Conservation (phyloP, 2,329 filamentous ascomycete genomes). For the Aspergillus brasiliensis region DNA sequence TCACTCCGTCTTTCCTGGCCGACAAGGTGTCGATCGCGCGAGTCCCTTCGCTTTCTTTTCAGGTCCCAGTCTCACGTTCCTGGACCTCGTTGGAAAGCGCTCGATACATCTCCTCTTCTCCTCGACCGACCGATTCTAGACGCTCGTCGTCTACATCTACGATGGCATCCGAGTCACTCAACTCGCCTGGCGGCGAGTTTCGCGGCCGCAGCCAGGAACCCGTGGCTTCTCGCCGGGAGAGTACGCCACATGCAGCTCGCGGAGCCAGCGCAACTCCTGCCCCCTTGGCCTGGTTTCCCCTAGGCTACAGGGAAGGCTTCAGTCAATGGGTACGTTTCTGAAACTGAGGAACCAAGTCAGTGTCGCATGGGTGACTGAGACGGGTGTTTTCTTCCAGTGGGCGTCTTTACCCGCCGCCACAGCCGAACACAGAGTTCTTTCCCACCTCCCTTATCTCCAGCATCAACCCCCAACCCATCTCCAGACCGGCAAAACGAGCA, state of each 20-base stretch:
- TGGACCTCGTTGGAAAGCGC: conserved; percentile 26
- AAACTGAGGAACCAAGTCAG: too few species aligned
- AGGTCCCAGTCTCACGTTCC: conserved; percentile 24
- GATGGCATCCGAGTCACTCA: conserved; percentile 42
- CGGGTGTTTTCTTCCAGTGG: conserved; percentile 64
- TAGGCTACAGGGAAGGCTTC: conserved; percentile 89
- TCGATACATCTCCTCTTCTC: conserved; percentile 13
- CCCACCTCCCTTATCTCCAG: conserved; percentile 78
- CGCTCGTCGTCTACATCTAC: conserved; percentile 31
- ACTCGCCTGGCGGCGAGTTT: conserved; percentile 33
- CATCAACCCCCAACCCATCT: conserved; percentile 66
- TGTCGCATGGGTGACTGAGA: conserved; percentile 22
- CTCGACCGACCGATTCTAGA: conserved; percentile 15
- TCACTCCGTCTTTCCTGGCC: conserved; percentile 17
- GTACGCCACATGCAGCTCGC: conserved; percentile 35
- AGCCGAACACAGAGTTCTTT: conserved; percentile 86
- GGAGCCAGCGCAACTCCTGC: conserved; percentile 34
- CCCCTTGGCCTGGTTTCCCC: conserved; percentile 66
- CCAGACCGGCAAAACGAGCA: conserved; percentile 56
- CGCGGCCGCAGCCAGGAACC: conserved; percentile 26
- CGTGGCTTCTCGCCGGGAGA: conserved; percentile 19
- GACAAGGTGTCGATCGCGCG: conserved; percentile 33
- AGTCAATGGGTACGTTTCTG: conserved; percentile 77
- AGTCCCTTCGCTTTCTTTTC: conserved; percentile 24
- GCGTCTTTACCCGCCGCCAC: conserved; percentile 75